Evolutionary conservation across 805 yeast genomes (phyloP), one percentile per base, ranked within the genome.

Genomic region (Ogataea philodendri): DNA sequence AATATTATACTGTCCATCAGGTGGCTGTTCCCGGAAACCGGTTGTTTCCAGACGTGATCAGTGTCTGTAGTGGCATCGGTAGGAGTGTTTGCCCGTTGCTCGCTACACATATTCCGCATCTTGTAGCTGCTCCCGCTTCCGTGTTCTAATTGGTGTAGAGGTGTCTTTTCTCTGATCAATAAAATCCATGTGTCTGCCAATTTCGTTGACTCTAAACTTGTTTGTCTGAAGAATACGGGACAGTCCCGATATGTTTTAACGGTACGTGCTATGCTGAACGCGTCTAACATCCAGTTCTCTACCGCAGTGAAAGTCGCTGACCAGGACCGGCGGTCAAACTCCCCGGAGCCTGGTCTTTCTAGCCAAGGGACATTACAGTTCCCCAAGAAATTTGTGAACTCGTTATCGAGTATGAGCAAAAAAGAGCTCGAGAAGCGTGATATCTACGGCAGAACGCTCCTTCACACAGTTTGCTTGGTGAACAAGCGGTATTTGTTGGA

Each of bases 381-480:
- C 14, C 30, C 44, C 10, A 51, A 48, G 32, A 49, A 42, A 16
- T 40, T 47, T 21, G 27, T 42, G 10, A 51, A 35, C 27, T 42
- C 50, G 3, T 37, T 51, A 26, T 25, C 54, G 9, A 49, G 51
- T 9, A 48, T 71, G 17, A 24, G 69, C 2, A 60, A 59, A 34
- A 49, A 59, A 17, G 70, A 70, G 19, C 53, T 77, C 24, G 54
- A 51, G 14, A 62, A 61, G 35, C 65, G 86, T 44, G 95, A 86
- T 52, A 59, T 80, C 4, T 79, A 82, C 58, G 95, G 95, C 32
- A 52, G 74, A 40, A 63, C 81, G 0, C 54, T 80, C 4, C 55
- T 81, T n/a, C 88, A 82, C 53, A 35, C 76, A 2, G 53, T 80
- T 11, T 67, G 80, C 24, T 55, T 75, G 21, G 45, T 69, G 28